Base-by-base conservation (phyloP, 2,329 filamentous ascomycete genomes). In the Aaosphaeria pasadenensis region DNA sequence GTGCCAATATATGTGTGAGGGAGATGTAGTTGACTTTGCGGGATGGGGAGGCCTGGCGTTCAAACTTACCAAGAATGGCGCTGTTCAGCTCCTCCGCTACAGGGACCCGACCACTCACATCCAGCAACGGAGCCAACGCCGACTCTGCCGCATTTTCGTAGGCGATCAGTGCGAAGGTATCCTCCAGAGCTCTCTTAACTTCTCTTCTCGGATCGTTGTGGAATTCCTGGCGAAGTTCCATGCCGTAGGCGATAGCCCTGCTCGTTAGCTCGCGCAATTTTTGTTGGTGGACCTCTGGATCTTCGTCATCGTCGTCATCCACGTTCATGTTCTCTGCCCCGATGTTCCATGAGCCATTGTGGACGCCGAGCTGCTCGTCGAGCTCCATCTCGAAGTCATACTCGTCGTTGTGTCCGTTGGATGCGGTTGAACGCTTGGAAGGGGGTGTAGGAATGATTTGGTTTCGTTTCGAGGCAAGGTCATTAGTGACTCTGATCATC, bases 61-160 rank as follows among this genome's bases (percentile, higher is more conserved):
- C 30, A 45, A 31, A 42, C 24, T 28, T 62, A 95, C 91, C 84
- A 51, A 99, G 71, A 59, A 99, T 96, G 42, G 90, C 91, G 51
- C 89, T 89, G 70, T 97, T 97, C 48, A 99, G 77, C 69, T 96
- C 91, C 73, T 99, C 94, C 6, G 91, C 91, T 38, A 97, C 89
- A 13, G 83, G 78, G 13, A 85, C 82, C 39, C 94, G 78, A 1
- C 89, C 90, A 45, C 81, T 82, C 36, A 81, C 78, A 60, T 95
- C 89, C 48, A 99, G 75, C 50, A 96, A 74, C 63, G 89, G 86
- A 11, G 86, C 85, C 49, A 96, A 81, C 50, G 87, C 82, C 53
- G 88, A 89, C 57, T 85, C 83, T 11, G 87, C 78, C 1, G 91
- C 89, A 63, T 96, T 89, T 33, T 82, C 74, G 63, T 97, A 99